Evolutionary conservation across 331 rosid genomes (phyloP).

Genomic region (Erythrophleum ivorense): DNA sequence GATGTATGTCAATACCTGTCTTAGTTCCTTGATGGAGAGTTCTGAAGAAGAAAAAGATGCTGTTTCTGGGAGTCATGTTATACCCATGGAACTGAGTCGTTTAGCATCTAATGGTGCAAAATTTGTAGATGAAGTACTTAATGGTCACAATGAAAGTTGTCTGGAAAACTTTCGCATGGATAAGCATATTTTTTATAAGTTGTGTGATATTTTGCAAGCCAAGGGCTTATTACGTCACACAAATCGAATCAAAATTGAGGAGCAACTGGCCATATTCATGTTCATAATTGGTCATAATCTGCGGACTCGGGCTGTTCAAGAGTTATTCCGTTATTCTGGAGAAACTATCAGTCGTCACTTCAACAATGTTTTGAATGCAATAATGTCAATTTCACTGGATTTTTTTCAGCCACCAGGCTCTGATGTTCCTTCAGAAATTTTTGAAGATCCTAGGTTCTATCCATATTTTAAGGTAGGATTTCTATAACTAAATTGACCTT

Average conservation of each 20-base stretch:
- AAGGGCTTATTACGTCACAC: conserved; percentile 79
- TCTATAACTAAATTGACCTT: conserved; percentile 29
- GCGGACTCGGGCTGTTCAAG: conserved; percentile 79
- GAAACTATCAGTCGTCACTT: conserved; percentile 91
- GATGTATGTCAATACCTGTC: conserved; percentile 25
- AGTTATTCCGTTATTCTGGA: conserved; percentile 83
- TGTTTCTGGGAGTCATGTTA: conserved; percentile 31
- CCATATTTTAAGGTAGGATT: conserved; percentile 76
- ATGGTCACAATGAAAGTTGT: conserved; percentile 62
- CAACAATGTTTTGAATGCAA: conserved; percentile 79
- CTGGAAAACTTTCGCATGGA: conserved; percentile 86
- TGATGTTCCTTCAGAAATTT: conserved; percentile 60
- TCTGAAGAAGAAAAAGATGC: conserved; percentile 55
- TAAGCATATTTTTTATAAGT: conserved; percentile 66
- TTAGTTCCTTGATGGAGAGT: conserved; percentile 43
- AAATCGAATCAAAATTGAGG: conserved; percentile 86
- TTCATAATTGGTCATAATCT: conserved; percentile 79
- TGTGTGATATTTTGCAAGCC: conserved; percentile 70
- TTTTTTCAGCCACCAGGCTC: conserved; percentile 60
- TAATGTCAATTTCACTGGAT: conserved; percentile 77
- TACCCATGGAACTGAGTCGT: conserved; percentile 45
- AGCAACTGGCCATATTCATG: conserved; percentile 81
- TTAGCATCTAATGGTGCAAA: conserved; percentile 49
- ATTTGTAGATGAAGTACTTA: conserved; percentile 74
- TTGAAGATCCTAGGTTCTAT: conserved; percentile 57